These are phyloP conservation scores for Russula foetens DNA, from an alignment of 768 basidiomycete species.

Conservation along the genomic window DNA sequence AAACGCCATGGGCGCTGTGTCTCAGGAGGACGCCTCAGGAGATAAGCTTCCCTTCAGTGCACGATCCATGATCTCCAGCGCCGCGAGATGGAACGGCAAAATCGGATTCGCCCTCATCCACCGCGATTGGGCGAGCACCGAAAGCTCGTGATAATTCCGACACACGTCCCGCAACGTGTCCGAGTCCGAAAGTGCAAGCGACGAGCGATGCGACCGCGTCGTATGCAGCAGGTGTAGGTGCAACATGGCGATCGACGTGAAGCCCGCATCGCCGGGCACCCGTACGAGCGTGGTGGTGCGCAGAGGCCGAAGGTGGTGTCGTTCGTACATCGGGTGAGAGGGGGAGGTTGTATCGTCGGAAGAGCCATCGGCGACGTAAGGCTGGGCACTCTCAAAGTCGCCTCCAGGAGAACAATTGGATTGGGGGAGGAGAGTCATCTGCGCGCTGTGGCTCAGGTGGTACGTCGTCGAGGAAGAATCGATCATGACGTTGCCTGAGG, in stretches of 20 bases:
- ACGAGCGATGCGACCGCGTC: conserved; percentile 35
- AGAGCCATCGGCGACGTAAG: conserved; percentile 30
- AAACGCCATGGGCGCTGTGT: neutral
- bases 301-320: conserved; percentile 34
- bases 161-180: conserved; percentile 47
- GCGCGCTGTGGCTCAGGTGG: conserved; percentile 6
- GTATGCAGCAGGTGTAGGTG: conserved; percentile 55
- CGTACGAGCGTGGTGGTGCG: conserved; percentile 53
- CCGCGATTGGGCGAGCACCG: conserved; percentile 46
- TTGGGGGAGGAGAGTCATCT: neutral
- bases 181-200: conserved; percentile 28
- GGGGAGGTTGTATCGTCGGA: conserved; percentile 28
- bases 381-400: conserved; percentile 24
- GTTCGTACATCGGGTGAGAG: conserved; percentile 32
- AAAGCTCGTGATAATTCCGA: conserved; percentile 60
- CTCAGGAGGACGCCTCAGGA: conserved; percentile 22
- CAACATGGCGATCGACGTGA: conserved; percentile 41
- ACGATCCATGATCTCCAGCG: conserved; percentile 52
- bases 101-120: conserved; percentile 41
- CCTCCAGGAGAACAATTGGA: neutral
- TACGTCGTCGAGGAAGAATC: conserved; percentile 33
- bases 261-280: conserved; percentile 39
- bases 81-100: conserved; percentile 69
- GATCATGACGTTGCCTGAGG: conserved; percentile 29
- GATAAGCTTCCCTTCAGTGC: conserved; percentile 29